Evolutionary conservation across 2,329 filamentous ascomycete species (phyloP).

Genomic region (Elsinoe ampelina): DNA sequence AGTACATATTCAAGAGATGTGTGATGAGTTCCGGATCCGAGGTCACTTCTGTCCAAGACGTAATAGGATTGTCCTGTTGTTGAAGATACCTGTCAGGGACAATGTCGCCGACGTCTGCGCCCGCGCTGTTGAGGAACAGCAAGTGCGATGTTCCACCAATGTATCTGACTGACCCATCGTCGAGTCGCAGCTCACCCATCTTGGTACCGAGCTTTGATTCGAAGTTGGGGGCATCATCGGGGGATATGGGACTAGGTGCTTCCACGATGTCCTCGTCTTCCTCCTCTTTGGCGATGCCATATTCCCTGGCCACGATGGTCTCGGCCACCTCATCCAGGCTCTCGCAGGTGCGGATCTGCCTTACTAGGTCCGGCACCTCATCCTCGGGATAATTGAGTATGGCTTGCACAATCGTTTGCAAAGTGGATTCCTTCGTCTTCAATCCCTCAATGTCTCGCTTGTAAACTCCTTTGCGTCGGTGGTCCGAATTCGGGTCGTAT

Average conservation of each 20-base stretch:
- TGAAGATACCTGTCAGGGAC: slow-evolving; percentile 34
- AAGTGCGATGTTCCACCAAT: slow-evolving; percentile 92
- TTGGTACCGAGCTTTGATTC: slow-evolving; percentile 82
- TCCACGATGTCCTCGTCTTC: slow-evolving; percentile 28
- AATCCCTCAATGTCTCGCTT: slow-evolving; percentile 84
- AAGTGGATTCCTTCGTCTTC: slow-evolving; percentile 76
- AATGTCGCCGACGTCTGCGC: not conserved
- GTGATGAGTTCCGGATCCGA: slow-evolving; percentile 67
- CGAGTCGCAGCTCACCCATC: slow-evolving; percentile 83
- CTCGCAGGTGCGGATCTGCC: slow-evolving; percentile 79
- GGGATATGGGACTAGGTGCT: slow-evolving; percentile 31
- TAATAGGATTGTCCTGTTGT: slow-evolving; percentile 58
- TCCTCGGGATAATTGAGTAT: slow-evolving; percentile 87
- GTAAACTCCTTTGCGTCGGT: slow-evolving; percentile 92
- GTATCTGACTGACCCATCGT: slow-evolving; percentile 80
- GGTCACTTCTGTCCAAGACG: slow-evolving; percentile 82
- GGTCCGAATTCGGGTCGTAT: slow-evolving; percentile 93
- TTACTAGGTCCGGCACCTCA: slow-evolving; percentile 71
- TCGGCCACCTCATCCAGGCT: slow-evolving; percentile 56
- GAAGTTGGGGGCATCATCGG: slow-evolving; percentile 32
- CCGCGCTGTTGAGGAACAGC: slow-evolving; percentile 57
- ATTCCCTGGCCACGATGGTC: slow-evolving; percentile 46
- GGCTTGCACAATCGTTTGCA: slow-evolving; percentile 87
- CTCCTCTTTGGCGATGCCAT: slow-evolving; percentile 36
- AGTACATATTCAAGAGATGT: slow-evolving; percentile 94